Evolutionary conservation across 2,329 filamentous ascomycete genomes (phyloP).

Genomic region (Chaetoscypha palmicola): DNA sequence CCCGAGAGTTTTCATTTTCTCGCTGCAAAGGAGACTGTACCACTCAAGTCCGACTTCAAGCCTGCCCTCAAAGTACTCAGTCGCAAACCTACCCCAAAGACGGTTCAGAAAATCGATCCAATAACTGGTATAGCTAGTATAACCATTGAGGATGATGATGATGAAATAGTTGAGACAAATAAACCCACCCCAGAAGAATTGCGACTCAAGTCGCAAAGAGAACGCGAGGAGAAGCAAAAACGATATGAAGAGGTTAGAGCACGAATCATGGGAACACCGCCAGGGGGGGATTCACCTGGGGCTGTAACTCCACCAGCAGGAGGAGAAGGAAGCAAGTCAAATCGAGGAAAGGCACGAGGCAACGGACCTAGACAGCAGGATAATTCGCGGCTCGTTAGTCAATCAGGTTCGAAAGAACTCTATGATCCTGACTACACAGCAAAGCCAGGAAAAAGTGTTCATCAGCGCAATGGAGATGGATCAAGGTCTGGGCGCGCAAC

Average conservation of each 20-base stretch:
- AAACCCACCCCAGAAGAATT: conserved; percentile 68
- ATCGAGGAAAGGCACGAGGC: conserved; percentile 42
- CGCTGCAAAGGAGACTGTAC: conserved; percentile 54
- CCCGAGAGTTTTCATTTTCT: conserved; percentile 70
- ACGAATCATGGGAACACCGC: conserved; percentile 67
- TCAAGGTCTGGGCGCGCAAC: conserved; percentile 38
- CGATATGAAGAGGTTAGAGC: conserved; percentile 85
- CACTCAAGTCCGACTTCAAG: conserved; percentile 67
- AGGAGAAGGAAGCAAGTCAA: conserved; percentile 41
- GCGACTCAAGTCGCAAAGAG: conserved; percentile 66
- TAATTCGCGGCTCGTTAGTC: conserved; percentile 30
- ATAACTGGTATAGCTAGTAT: conserved; percentile 41
- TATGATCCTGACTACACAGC: conserved; percentile 70
- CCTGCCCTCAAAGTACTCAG: conserved; percentile 78
- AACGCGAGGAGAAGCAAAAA: conserved; percentile 82
- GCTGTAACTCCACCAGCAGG: conserved; percentile 52
- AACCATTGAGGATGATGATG: conserved; percentile 51
- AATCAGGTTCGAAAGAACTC: conserved; percentile 48
- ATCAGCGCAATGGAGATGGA: conserved; percentile 38
- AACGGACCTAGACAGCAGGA: conserved; percentile 34
- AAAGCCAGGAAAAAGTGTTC: conserved; percentile 49
- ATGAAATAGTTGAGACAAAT: conserved; percentile 56
- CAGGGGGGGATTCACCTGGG: conserved; percentile 56
- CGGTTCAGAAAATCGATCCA: conserved; percentile 52
- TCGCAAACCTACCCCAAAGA: conserved; percentile 63